Evolutionary conservation across 768 basidiomycete genomes (phyloP), one percentile per base, ranked within the genome.

Genomic region (Coprinopsis strossmayeri): DNA sequence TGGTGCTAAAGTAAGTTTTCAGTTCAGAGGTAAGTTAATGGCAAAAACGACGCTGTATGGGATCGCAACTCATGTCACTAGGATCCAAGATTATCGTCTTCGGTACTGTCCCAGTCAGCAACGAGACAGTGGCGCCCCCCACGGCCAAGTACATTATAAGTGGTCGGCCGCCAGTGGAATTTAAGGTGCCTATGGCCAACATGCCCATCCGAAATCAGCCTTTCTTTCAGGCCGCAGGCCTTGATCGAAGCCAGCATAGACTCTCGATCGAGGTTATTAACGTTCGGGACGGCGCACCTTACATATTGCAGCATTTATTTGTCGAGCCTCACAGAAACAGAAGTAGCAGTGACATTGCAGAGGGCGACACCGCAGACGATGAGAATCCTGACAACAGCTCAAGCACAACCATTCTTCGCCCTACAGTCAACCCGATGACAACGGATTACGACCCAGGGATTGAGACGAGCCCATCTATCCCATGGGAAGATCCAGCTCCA

Each of bases 51-150:
- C 9, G 9, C 7, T 25, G 26, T 9, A 10, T 17, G 27, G 27
- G 23, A 13, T 34, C 34, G 30, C 25, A 9, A 3, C 12, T 46
- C 45, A 28, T 9, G 11, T 24, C 15, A 13, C n/a, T 39, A 78
- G 74, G 73, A n/a, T 71, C 66, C n/a, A 68, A 65, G 20, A 68
- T 78, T 13, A 60, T 66, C 2, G 69, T 76, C 5, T 69, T 72
- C 45, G 76, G 76, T 0, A 71, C 69, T 5, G 66, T 77, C 11
- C 70, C 71, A 3, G 52, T 57, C 15, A 73, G 71, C 55, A 72
- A 69, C 49, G 44, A 38, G 1, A 63, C 64, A 1, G 17, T 53
- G 17, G 52, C 39, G 26, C 70, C 73, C 9, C 73, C 73, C 0
- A 65, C 66, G 3, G 71, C 70, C 3, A 57, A 64, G 0, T 78